A percentile compares a stretch with the other conserved stretches of the same genome.
These are phyloP conservation scores for Agaricales sp. DNA, from an alignment of 1,284 basidiomycete genomes.

Conservation along the genomic window DNA sequence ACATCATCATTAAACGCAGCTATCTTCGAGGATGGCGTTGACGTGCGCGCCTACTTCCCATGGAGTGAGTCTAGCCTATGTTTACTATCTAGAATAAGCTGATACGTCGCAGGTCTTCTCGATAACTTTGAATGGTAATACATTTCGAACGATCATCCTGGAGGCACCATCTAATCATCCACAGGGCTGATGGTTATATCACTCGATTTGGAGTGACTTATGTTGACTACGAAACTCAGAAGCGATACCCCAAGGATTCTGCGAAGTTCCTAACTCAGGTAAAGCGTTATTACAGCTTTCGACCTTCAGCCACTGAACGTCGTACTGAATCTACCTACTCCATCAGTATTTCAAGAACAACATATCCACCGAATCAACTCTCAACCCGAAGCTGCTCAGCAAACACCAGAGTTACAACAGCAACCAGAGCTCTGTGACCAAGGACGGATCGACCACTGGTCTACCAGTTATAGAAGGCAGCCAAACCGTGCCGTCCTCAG, in stretches of 20 bases:
- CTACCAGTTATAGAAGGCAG: not conserved
- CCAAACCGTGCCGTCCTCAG: not conserved
- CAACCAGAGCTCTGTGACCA: not conserved
- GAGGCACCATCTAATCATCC: conserved; percentile 1
- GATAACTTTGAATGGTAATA: conserved; percentile 68
- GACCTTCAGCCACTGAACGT: no score
- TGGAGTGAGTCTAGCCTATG: conserved; percentile 39
- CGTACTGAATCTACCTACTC: not conserved
- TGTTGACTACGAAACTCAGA: conserved; percentile 61
- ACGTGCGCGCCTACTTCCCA: conserved; percentile 60
- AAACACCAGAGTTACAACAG: not conserved
- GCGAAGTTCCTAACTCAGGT: conserved; percentile 41
- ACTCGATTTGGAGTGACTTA: conserved; percentile 58
- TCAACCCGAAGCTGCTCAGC: not conserved
- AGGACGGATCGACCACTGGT: not conserved
- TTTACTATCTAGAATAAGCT: conserved; percentile 10
- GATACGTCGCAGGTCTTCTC: conserved; percentile 32
- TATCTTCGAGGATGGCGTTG: conserved; percentile 55
- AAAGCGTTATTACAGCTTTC: conserved; percentile 3
- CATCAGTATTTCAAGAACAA: conserved; percentile 2
- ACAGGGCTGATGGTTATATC: conserved; percentile 50
- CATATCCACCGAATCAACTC: not conserved
- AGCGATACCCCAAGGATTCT: conserved; percentile 61
- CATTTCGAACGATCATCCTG: conserved; percentile 7
- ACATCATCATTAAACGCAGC: conserved; percentile 49